Conservation (phyloP, 2,329 filamentous ascomycete species). For the Sporothrix variecibatus region DNA sequence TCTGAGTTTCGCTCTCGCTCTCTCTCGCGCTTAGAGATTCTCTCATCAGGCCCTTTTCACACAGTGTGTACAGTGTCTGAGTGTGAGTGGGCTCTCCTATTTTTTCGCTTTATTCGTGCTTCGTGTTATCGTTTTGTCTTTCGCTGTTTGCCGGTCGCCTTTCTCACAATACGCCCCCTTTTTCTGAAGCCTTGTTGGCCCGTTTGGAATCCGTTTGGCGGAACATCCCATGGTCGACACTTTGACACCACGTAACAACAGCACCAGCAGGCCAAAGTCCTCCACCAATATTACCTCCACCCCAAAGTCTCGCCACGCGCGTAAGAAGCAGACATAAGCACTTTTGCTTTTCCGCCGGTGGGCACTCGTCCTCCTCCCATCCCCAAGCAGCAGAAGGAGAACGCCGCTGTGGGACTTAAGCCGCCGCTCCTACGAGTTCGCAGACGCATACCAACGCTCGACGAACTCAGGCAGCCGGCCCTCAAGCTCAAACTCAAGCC, state of each 20-base stretch:
- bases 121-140: not conserved
- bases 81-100: conserved; percentile 18
- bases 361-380: not conserved
- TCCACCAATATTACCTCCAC: not conserved
- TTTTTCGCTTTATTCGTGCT: not conserved
- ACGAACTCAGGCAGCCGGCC: not conserved
- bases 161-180: not conserved
- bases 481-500: not conserved
- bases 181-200: not conserved
- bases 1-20: not conserved
- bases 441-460: not conserved
- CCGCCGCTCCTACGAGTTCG: not conserved
- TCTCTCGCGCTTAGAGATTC: not conserved
- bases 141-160: not conserved
- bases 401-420: not conserved
- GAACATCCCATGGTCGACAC: conserved; percentile 9
- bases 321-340: conserved; percentile 16
- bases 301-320: conserved; percentile 11
- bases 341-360: not conserved
- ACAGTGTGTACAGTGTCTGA: not conserved
- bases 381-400: conserved; percentile 6
- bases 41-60: no score
- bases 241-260: not conserved
- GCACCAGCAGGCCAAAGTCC: not conserved
- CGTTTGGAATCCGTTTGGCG: conserved; percentile 8